Conservation (phyloP, 192 early-diverging fungal species). For the Chytriomyces confervae region DNA sequence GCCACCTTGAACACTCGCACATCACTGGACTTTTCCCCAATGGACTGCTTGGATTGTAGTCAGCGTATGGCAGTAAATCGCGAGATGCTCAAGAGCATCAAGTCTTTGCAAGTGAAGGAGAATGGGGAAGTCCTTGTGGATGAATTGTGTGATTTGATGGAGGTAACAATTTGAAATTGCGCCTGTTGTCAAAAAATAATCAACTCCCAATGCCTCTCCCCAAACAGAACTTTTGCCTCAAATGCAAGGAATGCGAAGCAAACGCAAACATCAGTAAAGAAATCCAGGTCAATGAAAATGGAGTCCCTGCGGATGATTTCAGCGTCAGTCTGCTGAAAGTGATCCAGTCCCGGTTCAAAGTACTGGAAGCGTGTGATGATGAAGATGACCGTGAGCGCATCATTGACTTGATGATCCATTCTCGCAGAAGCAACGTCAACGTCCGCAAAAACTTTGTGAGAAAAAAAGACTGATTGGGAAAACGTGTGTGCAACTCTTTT, state of each 20-base stretch:
- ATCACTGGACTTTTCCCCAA: neutral
- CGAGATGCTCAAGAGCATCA: neutral
- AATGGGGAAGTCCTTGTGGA: neutral
- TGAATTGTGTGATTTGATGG: slow-evolving; percentile 2
- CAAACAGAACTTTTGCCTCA: neutral
- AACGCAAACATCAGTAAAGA: neutral
- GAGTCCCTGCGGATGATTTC: neutral
- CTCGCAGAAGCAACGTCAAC: neutral
- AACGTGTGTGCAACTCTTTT: too few relatives aligned
- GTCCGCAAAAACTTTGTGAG: neutral
- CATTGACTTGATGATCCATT: neutral
- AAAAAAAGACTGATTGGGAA: neutral
- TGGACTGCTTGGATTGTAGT: neutral
- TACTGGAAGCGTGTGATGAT: neutral
- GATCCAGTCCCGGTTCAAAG: neutral
- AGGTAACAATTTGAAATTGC: neutral
- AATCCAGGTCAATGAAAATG: neutral
- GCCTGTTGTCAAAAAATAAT: neutral
- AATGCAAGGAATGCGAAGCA: neutral
- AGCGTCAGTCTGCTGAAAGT: slow-evolving; percentile 2
- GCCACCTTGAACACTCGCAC: too few relatives aligned
- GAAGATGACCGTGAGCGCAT: slow-evolving; percentile 1
- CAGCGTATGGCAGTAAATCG: neutral
- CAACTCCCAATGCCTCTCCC: neutral
- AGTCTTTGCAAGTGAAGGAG: neutral